A percentile compares a stretch with the other conserved stretches of the same genome.
These are phyloP conservation scores for Spergularia azorica DNA, from an alignment of 179 eudicot species.

Conservation along the genomic window DNA sequence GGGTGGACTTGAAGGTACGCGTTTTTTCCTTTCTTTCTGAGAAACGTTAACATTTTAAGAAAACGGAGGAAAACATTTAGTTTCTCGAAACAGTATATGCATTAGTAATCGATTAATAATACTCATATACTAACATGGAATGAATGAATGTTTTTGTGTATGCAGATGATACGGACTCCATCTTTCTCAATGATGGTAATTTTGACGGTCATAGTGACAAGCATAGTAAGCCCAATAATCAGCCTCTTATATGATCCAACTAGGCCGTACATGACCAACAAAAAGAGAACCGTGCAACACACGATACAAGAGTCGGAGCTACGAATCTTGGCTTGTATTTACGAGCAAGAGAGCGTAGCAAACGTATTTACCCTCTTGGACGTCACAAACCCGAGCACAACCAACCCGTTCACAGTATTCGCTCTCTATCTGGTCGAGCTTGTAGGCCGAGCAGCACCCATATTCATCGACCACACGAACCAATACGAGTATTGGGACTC, in stretches of 20 bases:
- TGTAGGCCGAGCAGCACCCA: slow-evolving; percentile 61
- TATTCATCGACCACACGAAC: slow-evolving; percentile 60
- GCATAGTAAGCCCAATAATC: slow-evolving; percentile 56
- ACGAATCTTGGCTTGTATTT: slow-evolving; percentile 48
- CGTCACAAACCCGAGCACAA: slow-evolving; percentile 47
- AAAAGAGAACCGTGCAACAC: slow-evolving; percentile 70
- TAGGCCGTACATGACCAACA: slow-evolving; percentile 72
- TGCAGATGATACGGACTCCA: slow-evolving; percentile 33
- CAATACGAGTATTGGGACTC: slow-evolving; percentile 40
- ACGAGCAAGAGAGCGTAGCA: slow-evolving; percentile 54
- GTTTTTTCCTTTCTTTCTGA: too few species aligned
- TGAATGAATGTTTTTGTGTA: not conserved
- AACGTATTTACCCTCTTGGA: slow-evolving; percentile 54
- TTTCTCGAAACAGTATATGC: too few species aligned
- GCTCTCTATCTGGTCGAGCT: slow-evolving; percentile 69
- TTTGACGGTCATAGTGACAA: slow-evolving; percentile 37
- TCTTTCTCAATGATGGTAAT: slow-evolving; percentile 60
- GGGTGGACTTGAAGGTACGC: slow-evolving; percentile 72
- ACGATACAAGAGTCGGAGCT: slow-evolving; percentile 53
- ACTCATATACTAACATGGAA: too few species aligned
- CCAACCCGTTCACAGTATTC: slow-evolving; percentile 42
- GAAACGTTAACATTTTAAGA: too few species aligned
- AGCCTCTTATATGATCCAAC: slow-evolving; percentile 66
- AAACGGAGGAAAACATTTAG: too few species aligned
- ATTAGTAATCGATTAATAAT: too few species aligned